Conservation (phyloP, 2,329 filamentous ascomycete genomes). For the Pseudogymnoascus sp. region DNA sequence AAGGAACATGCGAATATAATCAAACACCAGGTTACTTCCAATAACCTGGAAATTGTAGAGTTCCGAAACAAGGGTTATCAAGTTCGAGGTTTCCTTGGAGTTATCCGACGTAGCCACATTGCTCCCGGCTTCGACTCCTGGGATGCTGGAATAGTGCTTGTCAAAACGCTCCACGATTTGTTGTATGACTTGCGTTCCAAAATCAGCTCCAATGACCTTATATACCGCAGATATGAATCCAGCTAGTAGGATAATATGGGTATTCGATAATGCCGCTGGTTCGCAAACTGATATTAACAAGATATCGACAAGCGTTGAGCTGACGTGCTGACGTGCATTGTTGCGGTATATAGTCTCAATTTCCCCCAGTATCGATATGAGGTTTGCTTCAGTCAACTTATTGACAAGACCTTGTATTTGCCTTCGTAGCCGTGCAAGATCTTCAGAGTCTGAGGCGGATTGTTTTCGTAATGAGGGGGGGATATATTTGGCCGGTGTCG, state of each 20-base stretch:
- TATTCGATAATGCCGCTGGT: constrained; percentile 69
- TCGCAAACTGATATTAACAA: constrained; percentile 74
- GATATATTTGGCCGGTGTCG: constrained; percentile 67
- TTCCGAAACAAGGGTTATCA: constrained; percentile 75
- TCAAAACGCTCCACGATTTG: constrained; percentile 69
- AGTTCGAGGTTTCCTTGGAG: constrained; percentile 62
- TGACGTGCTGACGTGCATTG: constrained; percentile 82
- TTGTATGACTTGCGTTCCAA: constrained; percentile 80
- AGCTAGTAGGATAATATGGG: constrained; percentile 82
- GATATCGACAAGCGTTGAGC: constrained; percentile 67
- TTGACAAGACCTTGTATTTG: constrained; percentile 87
- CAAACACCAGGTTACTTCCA: constrained; percentile 75
- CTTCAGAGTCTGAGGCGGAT: constrained; percentile 56
- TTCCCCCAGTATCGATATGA: constrained; percentile 74
- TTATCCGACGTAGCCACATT: constrained; percentile 19
- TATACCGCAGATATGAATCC: constrained; percentile 85
- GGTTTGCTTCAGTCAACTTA: constrained; percentile 82
- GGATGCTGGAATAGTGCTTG: constrained; percentile 44
- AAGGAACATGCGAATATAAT: constrained; percentile 77
- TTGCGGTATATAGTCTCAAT: constrained; percentile 76
- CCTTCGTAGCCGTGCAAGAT: constrained; percentile 59
- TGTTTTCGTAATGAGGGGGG: constrained; percentile 72
- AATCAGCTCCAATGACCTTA: constrained; percentile 77
- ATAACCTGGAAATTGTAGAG: constrained; percentile 90
- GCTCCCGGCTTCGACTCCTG: constrained; percentile 29